A percentile compares a stretch with the other conserved stretches of the same genome.
Evolutionary conservation across 352 stramenopile genomes (phyloP).

Genomic region (Phytopythium mirpurense): DNA sequence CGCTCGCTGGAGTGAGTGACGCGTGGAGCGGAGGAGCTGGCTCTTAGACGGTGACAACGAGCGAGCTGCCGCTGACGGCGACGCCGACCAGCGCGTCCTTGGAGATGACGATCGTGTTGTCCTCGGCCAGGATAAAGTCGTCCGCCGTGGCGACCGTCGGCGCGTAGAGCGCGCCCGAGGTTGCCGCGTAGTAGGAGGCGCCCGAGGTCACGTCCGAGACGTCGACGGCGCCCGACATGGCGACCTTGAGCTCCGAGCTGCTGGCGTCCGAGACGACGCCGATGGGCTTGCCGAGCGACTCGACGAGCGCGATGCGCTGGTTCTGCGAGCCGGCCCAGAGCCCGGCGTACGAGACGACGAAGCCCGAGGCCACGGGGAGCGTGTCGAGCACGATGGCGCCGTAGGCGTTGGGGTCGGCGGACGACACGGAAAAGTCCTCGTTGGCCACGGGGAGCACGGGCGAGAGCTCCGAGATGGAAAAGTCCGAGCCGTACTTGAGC

Average conservation of each 20-base stretch:
- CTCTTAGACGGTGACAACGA: constrained; percentile 51
- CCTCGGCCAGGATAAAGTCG: constrained; percentile 56
- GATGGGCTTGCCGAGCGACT: constrained; percentile 66
- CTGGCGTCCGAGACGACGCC: constrained; percentile 61
- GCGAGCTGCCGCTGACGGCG: constrained; percentile 50
- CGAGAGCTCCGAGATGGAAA: constrained; percentile 44
- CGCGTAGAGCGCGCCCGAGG: constrained; percentile 52
- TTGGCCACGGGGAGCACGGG: constrained; percentile 65
- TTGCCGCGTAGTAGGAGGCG: constrained; percentile 63
- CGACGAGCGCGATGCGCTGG: constrained; percentile 66
- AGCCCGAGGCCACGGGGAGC: constrained; percentile 43
- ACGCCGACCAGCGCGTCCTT: constrained; percentile 72
- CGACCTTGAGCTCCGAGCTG: constrained; percentile 45
- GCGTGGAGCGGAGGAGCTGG: no score
- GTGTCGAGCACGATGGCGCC: constrained; percentile 55
- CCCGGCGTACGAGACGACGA: constrained; percentile 53
- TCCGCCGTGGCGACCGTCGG: constrained; percentile 39
- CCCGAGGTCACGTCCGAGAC: constrained; percentile 35
- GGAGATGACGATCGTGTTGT: constrained; percentile 71
- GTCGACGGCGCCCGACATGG: constrained; percentile 57
- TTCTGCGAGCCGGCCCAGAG: constrained; percentile 46
- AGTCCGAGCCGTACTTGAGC: constrained; percentile 54
- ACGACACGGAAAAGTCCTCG: constrained; percentile 57
- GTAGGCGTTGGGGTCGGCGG: constrained; percentile 42
- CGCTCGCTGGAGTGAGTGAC: no score